These are phyloP conservation scores for Grifola frondosa DNA, from an alignment of 1,284 basidiomycete genomes.

Conservation along the genomic window DNA sequence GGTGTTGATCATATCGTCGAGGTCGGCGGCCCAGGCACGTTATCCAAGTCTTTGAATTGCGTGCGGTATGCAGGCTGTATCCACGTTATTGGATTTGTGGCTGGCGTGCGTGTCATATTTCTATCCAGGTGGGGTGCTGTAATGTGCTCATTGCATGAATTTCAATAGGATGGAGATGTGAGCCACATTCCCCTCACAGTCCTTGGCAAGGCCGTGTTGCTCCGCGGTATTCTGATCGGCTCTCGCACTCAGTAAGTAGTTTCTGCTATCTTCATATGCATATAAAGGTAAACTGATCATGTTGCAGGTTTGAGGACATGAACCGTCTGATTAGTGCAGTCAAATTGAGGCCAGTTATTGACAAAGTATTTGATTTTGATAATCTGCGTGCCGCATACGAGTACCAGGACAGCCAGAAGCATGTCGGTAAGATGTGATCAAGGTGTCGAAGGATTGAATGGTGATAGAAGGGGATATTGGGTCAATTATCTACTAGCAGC, in stretches of 20 bases:
- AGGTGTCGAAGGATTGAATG: conserved; percentile 25
- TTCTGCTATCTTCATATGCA: neutral
- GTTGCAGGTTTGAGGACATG: conserved; percentile 36
- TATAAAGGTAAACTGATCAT: no score
- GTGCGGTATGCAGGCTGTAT: conserved; percentile 39
- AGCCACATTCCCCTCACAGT: neutral
- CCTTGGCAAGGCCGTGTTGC: conserved; percentile 1
- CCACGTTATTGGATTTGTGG: conserved; percentile 41
- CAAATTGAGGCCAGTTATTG: conserved; percentile 37
- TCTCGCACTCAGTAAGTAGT: conserved; percentile 3
- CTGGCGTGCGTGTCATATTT: conserved; percentile 17
- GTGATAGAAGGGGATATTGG: neutral
- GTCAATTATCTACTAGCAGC: no score
- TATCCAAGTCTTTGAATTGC: conserved; percentile 37
- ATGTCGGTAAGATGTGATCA: conserved; percentile 39
- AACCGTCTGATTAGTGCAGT: conserved; percentile 34
- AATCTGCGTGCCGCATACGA: conserved; percentile 37
- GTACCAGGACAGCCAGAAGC: conserved; percentile 35
- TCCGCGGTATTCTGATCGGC: conserved; percentile 2
- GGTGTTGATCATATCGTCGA: conserved; percentile 48
- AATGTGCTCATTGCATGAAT: neutral
- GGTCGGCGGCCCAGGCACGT: conserved; percentile 41
- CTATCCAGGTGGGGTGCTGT: neutral
- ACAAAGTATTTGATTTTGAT: conserved; percentile 42
- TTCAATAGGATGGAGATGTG: no score